Percentiles rank a stretch among this genome's conserved stretches.
Evolutionary conservation across 768 basidiomycete genomes (phyloP).

Genomic region (Lactarius tabidus): DNA sequence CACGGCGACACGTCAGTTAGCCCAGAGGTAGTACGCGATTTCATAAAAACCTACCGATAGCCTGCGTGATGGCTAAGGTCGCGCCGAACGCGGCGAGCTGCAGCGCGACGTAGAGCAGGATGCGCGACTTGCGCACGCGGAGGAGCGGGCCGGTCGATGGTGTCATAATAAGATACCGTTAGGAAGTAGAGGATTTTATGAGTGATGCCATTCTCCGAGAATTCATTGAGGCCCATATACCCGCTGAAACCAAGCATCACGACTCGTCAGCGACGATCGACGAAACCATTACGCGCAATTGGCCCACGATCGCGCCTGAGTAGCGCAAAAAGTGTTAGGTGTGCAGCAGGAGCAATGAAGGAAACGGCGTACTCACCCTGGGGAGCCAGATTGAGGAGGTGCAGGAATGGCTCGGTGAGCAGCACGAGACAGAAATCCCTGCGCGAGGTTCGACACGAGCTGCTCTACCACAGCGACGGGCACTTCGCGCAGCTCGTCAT

Average conservation of each 20-base stretch:
- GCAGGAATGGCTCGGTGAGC: conserved; percentile 77
- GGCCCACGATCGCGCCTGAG: conserved; percentile 69
- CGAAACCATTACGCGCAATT: conserved; percentile 62
- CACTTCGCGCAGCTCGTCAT: conserved; percentile 39
- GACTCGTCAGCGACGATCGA: neutral
- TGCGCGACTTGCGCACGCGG: conserved; percentile 67
- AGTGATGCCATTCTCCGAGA: conserved; percentile 80
- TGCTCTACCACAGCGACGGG: conserved; percentile 85
- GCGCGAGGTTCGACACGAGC: conserved; percentile 85
- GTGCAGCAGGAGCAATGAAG: conserved; percentile 28
- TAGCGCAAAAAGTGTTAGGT: neutral
- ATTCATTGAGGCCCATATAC: conserved; percentile 88
- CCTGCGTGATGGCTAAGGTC: conserved; percentile 89
- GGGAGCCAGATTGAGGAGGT: conserved; percentile 74
- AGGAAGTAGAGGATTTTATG: conserved; percentile 76
- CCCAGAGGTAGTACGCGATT: neutral
- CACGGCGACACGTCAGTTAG: neutral
- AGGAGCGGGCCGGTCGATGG: conserved; percentile 64
- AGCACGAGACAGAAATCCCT: conserved; percentile 77
- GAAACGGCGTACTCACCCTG: conserved; percentile 37
- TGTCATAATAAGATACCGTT: conserved; percentile 61
- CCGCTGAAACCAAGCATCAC: conserved; percentile 47
- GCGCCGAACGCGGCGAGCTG: conserved; percentile 83
- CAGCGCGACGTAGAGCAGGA: conserved; percentile 65
- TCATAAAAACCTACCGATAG: conserved; percentile 53